A percentile compares a stretch with the other conserved stretches of the same genome.
Conservation (phyloP, 1,139 yeast genomes). For the Blastobotrys ciferrii region DNA sequence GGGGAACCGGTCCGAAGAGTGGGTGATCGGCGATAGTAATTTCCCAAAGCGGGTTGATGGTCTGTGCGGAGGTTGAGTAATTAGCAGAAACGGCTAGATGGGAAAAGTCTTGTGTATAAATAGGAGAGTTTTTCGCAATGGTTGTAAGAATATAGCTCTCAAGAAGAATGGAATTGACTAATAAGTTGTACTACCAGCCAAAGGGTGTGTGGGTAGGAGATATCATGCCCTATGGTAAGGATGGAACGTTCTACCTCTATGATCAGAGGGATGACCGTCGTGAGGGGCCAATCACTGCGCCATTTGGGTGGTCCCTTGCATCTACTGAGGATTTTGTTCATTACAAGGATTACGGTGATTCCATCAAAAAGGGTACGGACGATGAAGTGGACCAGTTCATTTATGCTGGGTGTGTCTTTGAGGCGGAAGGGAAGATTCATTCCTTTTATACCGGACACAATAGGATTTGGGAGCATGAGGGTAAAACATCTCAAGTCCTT, state of each 20-base stretch:
- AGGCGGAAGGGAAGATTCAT: slow-evolving; percentile 13
- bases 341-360: slow-evolving; percentile 13
- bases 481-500: slow-evolving; percentile 13
- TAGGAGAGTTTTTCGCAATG: neutral
- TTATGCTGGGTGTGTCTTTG: slow-evolving; percentile 15
- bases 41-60: too few relatives aligned
- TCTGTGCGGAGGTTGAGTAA: too few relatives aligned
- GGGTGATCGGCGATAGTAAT: too few relatives aligned
- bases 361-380: slow-evolving; percentile 16
- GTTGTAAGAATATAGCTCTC: neutral
- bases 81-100: too few relatives aligned
- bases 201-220: slow-evolving; percentile 15
- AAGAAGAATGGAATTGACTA: slow-evolving; percentile 6
- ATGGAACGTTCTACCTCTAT: slow-evolving; percentile 16
- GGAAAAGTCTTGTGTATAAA: neutral
- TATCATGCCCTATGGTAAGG: slow-evolving; percentile 17
- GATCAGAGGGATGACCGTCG: slow-evolving; percentile 17
- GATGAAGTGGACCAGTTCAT: slow-evolving; percentile 14
- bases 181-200: slow-evolving; percentile 13
- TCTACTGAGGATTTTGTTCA: slow-evolving; percentile 15
- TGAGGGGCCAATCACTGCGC: slow-evolving; percentile 15
- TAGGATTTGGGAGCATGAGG: slow-evolving; percentile 15
- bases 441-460: slow-evolving; percentile 15
- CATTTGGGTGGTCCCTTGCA: slow-evolving; percentile 17
- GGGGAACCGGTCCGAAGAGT: too few relatives aligned